phyloP scores from a whole-genome alignment of 805 yeast genomes.

The Candida piceae region DNA sequence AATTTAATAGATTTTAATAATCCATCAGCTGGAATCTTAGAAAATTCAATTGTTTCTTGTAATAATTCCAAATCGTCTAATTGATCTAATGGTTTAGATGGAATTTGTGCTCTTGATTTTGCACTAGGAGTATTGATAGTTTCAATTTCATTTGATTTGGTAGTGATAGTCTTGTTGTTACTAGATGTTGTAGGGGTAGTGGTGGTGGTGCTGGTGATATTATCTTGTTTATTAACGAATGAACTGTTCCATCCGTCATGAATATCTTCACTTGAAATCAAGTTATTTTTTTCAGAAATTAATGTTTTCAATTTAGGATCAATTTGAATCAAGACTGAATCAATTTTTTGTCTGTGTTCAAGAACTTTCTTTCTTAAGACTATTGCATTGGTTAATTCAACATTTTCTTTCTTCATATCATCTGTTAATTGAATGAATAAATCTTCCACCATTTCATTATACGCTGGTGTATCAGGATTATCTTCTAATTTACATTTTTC shows the following conservation, averaged over 20 bases:
- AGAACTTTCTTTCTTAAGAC: constrained; percentile 37
- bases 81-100: constrained; percentile 30
- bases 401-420: constrained; percentile 48
- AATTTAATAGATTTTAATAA: constrained; percentile 46
- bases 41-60: constrained; percentile 62
- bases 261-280: constrained; percentile 86
- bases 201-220: constrained; percentile 14
- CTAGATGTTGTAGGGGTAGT: constrained; percentile 9
- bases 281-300: constrained; percentile 61
- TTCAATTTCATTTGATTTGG: constrained; percentile 17
- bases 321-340: constrained; percentile 58
- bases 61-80: constrained; percentile 50
- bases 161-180: constrained; percentile 21
- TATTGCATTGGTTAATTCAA: constrained; percentile 38
- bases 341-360: constrained; percentile 68
- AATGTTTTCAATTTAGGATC: constrained; percentile 61
- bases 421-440: constrained; percentile 69
- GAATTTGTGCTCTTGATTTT: constrained; percentile 10
- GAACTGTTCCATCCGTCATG: constrained; percentile 91
- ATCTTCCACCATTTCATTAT: constrained; percentile 91
- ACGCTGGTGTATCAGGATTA: constrained; percentile 49
- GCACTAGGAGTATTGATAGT: constrained; percentile 27
- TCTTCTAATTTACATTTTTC: constrained; percentile 47
- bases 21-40: constrained; percentile 48
- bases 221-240: constrained; percentile 45